These are phyloP conservation scores for Aspergillus fijiensis DNA, from an alignment of 2,329 filamentous ascomycete species.

Conservation along the genomic window DNA sequence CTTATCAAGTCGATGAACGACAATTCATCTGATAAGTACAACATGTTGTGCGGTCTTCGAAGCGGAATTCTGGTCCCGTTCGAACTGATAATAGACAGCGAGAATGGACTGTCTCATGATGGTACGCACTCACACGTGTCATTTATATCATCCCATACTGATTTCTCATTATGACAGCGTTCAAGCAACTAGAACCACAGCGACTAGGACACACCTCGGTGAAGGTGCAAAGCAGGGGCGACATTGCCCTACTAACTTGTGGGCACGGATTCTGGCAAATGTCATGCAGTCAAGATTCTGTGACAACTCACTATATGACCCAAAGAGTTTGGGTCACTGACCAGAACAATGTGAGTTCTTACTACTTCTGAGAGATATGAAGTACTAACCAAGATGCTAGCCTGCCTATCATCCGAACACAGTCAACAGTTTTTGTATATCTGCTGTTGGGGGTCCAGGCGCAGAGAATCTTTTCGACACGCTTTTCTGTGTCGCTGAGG, in stretches of 20 bases:
- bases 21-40: constrained; percentile 15
- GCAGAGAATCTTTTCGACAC: constrained; percentile 39
- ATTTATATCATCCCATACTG: neutral
- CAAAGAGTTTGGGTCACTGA: constrained; percentile 44
- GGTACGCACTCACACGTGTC: constrained; percentile 21
- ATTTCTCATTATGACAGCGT: constrained; percentile 23
- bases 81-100: constrained; percentile 27
- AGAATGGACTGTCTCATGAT: constrained; percentile 23
- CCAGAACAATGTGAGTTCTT: constrained; percentile 40
- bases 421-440: constrained; percentile 38
- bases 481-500: constrained; percentile 50
- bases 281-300: constrained; percentile 27
- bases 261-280: constrained; percentile 41
- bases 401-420: constrained; percentile 38
- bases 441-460: constrained; percentile 27
- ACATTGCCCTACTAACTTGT: constrained; percentile 37
- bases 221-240: constrained; percentile 32
- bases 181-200: constrained; percentile 31
- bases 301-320: constrained; percentile 28
- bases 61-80: constrained; percentile 45
- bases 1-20: constrained; percentile 23
- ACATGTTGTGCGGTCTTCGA: constrained; percentile 48
- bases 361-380: neutral
- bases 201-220: constrained; percentile 40
- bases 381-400: constrained; percentile 26